Conservation (phyloP, 192 early-diverging fungal species). For the Paraglomus occultum region DNA sequence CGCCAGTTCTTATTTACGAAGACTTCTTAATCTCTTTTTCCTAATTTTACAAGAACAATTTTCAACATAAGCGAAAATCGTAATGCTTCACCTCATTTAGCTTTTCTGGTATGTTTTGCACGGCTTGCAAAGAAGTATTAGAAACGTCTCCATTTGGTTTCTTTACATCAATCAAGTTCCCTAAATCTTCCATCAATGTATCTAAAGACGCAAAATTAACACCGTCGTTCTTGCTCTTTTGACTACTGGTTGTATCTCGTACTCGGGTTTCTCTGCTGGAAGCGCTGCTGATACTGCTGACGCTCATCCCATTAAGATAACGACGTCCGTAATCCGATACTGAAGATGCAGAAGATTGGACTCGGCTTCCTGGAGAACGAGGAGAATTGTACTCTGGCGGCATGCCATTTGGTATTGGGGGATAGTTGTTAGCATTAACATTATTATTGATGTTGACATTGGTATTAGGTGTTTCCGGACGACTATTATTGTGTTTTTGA, state of each 20-base stretch:
- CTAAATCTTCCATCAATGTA: slow-evolving; percentile 75
- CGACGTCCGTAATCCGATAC: slow-evolving; percentile 24
- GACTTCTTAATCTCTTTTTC: too few species aligned
- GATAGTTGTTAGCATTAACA: slow-evolving; percentile 11
- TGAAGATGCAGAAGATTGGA: slow-evolving; percentile 26
- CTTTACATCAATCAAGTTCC: slow-evolving; percentile 50
- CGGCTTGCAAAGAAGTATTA: slow-evolving; percentile 13
- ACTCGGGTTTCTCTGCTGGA: slow-evolving; percentile 18
- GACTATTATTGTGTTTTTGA: slow-evolving; percentile 22
- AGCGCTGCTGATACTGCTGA: slow-evolving; percentile 26
- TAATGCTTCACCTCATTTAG: slow-evolving; percentile 19
- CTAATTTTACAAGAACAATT: too few species aligned
- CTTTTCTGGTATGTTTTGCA: slow-evolving; percentile 30
- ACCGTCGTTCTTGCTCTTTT: slow-evolving; percentile 16
- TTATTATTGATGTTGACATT: slow-evolving; percentile 7
- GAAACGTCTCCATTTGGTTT: slow-evolving; percentile 7
- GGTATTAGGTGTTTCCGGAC: slow-evolving; percentile 15
- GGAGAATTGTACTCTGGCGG: slow-evolving; percentile 20
- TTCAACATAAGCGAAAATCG: too few species aligned
- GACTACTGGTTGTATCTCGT: slow-evolving; percentile 22
- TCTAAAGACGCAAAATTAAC: slow-evolving; percentile 65
- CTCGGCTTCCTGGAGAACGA: slow-evolving; percentile 20
- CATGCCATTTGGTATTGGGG: slow-evolving; percentile 8
- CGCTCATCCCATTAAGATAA: slow-evolving; percentile 29
- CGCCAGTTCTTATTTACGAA: too few species aligned